A percentile compares a stretch with the other conserved stretches of the same genome.
Evolutionary conservation across 2,329 filamentous ascomycete species (phyloP).

Genomic region (Fusarium sp.): DNA sequence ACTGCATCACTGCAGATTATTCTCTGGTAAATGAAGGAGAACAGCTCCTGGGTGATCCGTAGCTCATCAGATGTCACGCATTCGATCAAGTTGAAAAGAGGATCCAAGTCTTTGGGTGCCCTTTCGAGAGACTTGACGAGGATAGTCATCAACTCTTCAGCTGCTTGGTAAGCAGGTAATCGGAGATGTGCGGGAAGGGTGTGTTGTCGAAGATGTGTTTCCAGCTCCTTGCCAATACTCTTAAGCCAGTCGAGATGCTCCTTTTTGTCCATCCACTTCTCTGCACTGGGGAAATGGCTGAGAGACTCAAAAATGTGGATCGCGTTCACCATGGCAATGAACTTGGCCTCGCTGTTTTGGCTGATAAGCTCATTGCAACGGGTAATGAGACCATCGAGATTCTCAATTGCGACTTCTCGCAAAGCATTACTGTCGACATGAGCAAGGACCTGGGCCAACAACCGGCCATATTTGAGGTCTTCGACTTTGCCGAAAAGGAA

Average conservation of each 20-base stretch:
- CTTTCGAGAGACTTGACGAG: slow-evolving; percentile 81
- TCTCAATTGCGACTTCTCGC: slow-evolving; percentile 75
- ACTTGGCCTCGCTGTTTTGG: slow-evolving; percentile 75
- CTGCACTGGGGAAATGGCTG: slow-evolving; percentile 69
- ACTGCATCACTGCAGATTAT: slow-evolving; percentile 86
- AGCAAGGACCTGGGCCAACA: slow-evolving; percentile 86
- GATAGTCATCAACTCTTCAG: slow-evolving; percentile 85
- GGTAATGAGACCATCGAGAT: slow-evolving; percentile 75
- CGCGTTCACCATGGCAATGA: slow-evolving; percentile 79
- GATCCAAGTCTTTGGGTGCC: slow-evolving; percentile 79
- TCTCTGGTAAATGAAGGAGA: slow-evolving; percentile 82
- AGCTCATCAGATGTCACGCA: slow-evolving; percentile 84
- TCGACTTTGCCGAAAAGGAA: slow-evolving; percentile 82
- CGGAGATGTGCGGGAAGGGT: slow-evolving; percentile 76
- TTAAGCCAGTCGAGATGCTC: slow-evolving; percentile 68
- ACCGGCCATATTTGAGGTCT: slow-evolving; percentile 86
- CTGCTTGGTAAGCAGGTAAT: slow-evolving; percentile 86
- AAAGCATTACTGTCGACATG: slow-evolving; percentile 78
- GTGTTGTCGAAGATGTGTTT: slow-evolving; percentile 75
- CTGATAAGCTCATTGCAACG: slow-evolving; percentile 68
- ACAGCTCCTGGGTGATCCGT: slow-evolving; percentile 77
- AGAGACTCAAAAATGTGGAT: slow-evolving; percentile 87
- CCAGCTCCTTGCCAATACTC: slow-evolving; percentile 77
- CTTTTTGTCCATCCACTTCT: slow-evolving; percentile 75
- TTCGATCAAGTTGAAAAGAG: slow-evolving; percentile 85